Evolutionary conservation across 345 rosid genomes (phyloP).

Genomic region (Turnera subulata): DNA sequence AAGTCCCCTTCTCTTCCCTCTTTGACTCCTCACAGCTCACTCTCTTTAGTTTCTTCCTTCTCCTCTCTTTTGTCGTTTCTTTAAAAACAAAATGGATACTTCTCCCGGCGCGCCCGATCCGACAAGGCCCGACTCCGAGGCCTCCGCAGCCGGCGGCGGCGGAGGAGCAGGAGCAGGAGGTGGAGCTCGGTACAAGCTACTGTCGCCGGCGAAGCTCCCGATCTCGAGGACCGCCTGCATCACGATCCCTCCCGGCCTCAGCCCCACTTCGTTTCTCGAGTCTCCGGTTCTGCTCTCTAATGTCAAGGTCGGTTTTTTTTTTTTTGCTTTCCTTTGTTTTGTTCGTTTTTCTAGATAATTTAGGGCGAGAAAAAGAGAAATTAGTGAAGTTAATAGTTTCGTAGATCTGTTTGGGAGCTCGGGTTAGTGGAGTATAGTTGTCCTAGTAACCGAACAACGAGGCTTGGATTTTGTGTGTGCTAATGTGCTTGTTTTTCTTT

Average conservation of each 20-base stretch:
- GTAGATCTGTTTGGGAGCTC: slow-evolving; percentile 27
- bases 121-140: slow-evolving; percentile 4
- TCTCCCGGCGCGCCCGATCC: slow-evolving; percentile 7
- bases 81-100: neutral
- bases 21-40: no score
- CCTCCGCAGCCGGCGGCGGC: slow-evolving; percentile 1
- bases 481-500: neutral
- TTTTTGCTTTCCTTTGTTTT: slow-evolving; percentile 8
- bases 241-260: slow-evolving; percentile 78
- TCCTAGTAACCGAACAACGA: slow-evolving; percentile 6
- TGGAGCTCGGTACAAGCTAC: slow-evolving; percentile 86
- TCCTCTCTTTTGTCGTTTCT: neutral
- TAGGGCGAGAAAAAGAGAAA: neutral
- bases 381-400: slow-evolving; percentile 7
- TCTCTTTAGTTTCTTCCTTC: no score
- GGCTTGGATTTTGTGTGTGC: neutral
- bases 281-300: slow-evolving; percentile 94
- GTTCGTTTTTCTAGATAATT: neutral
- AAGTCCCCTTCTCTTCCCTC: no score
- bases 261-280: slow-evolving; percentile 91
- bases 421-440: slow-evolving; percentile 8
- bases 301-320: slow-evolving; percentile 53
- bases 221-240: slow-evolving; percentile 80
- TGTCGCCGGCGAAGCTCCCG: slow-evolving; percentile 99
- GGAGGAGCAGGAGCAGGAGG: slow-evolving; percentile 27